Evolutionary conservation across 352 stramenopile species (phyloP), one percentile per base, ranked within the genome.

Genomic region (Phytophthora sansomeana): DNA sequence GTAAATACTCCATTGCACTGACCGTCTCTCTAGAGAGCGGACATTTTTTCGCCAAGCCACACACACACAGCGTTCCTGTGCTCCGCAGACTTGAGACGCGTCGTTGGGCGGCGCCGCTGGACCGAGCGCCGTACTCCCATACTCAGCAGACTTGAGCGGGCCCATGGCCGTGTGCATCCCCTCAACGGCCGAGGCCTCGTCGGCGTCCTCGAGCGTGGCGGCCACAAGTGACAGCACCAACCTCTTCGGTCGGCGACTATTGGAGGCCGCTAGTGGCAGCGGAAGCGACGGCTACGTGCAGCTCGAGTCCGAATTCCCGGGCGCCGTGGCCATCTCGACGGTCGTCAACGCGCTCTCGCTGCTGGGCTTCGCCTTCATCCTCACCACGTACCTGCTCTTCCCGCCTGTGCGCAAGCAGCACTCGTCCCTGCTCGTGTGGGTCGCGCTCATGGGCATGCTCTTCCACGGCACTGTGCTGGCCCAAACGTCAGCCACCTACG

Each of bases 351-450:
- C 91, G 24, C 58, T 90, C 2, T 96, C 88, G 4, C 55, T 96
- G 21, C 60, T 93, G 36, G 83, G 83, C 48, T 95, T 87, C 59
- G 62, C 89, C 13, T 85, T 95, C 53, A 86, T 96, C 48, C 79
- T 96, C 58, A 66, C 81, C 41, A 92, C 81, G 30, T 96, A 94
- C 68, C 57, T 92, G 33, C 52, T 94, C 14, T 95, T 96, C 71
- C 85, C 85, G 41, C 86, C 88, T 29, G 72, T 96, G 59, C 83
- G 87, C 17, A 90, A 90, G 51, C 85, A 92, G 53, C 82, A 92
- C 75, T 92, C 85, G 50, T 83, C 71, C 49, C 75, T 92, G 49
- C 77, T 96, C 38, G 72, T 94, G 33, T 96, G 85, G 81, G 89
- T 96, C 35, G 84, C 88, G 44, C 68, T 93, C 56, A 87, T 91